phyloP scores from a whole-genome alignment of 257 asterid species.

The Sherardia arvensis region DNA sequence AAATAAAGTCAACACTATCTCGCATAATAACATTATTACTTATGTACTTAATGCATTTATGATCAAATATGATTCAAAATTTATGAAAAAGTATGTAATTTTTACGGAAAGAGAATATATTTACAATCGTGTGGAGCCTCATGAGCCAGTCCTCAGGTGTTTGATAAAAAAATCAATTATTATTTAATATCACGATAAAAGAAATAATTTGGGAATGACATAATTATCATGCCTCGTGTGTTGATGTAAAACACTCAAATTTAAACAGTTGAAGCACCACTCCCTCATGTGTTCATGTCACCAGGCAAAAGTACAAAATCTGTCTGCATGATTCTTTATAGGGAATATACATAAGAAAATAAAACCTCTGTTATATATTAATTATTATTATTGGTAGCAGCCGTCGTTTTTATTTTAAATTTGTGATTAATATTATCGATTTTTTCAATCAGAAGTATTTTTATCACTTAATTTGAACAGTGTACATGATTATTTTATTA shows the following conservation, averaged over 20 bases:
- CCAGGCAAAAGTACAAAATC: background rate
- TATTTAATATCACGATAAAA: background rate
- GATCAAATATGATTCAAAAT: no score
- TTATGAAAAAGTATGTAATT: no score
- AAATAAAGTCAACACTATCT: no score
- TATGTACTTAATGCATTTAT: no score
- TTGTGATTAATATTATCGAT: no score
- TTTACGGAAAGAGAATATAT: no score
- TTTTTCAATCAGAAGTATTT: no score
- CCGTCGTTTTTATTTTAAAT: background rate
- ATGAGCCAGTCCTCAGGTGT: background rate
- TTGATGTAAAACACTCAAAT: background rate
- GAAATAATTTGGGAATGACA: background rate
- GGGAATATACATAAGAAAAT: background rate
- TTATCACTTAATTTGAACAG: no score
- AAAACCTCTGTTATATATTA: background rate
- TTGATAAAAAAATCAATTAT: background rate
- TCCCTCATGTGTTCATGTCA: background rate
- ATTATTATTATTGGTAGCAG: background rate
- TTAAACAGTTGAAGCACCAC: background rate
- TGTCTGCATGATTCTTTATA: background rate
- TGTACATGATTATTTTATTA: no score
- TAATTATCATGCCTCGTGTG: background rate
- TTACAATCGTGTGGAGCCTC: background rate
- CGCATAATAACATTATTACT: no score